Percentiles rank a stretch among this genome's conserved stretches.
Conservation (phyloP, 2,329 filamentous ascomycete genomes). For the Penicillium sp. region DNA sequence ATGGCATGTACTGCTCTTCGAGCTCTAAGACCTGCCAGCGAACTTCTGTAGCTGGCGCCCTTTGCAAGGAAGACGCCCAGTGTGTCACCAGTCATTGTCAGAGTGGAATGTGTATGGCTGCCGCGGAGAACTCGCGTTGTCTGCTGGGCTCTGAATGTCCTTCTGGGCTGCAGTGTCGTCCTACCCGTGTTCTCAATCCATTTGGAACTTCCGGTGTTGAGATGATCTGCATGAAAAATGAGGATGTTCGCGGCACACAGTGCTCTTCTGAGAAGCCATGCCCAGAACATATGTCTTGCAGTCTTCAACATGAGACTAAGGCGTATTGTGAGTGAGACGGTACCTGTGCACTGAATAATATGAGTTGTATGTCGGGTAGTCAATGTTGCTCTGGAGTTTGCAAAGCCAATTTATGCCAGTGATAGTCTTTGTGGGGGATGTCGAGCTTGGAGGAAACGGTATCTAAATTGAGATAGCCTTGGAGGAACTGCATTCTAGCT, state of each 20-base stretch:
- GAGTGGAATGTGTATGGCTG: not conserved
- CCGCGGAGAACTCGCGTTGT: not conserved
- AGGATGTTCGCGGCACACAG: not conserved
- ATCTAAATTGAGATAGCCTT: not conserved
- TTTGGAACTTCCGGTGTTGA: not conserved
- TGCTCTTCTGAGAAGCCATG: not conserved
- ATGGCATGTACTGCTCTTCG: slow-evolving; percentile 1
- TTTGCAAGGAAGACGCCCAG: not conserved
- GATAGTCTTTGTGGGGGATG: not conserved
- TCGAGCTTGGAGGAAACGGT: not conserved
- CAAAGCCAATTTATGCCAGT: not conserved
- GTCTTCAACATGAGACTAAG: not conserved
- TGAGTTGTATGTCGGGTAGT: not conserved
- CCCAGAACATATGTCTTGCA: not conserved
- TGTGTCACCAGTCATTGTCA: not conserved
- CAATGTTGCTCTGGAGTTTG: slow-evolving; percentile 1
- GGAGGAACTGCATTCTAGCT: not conserved
- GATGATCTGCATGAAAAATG: not conserved
- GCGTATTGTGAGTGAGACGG: not conserved
- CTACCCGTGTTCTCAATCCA: not conserved
- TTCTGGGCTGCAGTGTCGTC: not conserved
- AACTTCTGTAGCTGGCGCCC: not conserved
- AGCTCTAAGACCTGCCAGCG: not conserved
- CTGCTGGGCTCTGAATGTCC: not conserved
- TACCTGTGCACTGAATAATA: not conserved